Evolutionary conservation across 306 rosid species (phyloP).

Genomic region (Prunus salicina): DNA sequence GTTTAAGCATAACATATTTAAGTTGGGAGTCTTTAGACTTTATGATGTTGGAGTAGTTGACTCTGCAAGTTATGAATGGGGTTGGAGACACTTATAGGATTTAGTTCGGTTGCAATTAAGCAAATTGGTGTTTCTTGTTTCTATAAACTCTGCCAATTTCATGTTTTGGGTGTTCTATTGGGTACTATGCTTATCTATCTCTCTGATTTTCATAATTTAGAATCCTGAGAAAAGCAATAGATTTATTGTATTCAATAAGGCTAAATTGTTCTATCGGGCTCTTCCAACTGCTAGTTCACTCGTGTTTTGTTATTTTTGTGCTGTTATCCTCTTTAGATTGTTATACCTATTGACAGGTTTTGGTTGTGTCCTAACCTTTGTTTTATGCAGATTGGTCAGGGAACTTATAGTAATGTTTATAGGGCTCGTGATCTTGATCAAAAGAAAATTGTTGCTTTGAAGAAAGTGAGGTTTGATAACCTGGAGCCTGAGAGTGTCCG

Average conservation of each 20-base stretch:
- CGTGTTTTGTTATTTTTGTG: not conserved
- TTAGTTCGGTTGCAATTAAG: not conserved
- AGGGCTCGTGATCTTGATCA: slow-evolving; percentile 95
- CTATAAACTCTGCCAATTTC: not conserved
- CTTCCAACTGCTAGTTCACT: not conserved
- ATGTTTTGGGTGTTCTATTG: not conserved
- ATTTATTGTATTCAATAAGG: not conserved
- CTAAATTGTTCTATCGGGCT: not conserved
- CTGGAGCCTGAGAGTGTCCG: slow-evolving; percentile 96
- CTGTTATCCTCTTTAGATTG: slow-evolving; percentile 1
- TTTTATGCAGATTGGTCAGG: slow-evolving; percentile 85
- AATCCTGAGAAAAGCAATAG: not conserved
- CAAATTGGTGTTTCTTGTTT: not conserved
- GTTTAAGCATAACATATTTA: not conserved
- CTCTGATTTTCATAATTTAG: not conserved
- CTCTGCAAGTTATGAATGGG: not conserved
- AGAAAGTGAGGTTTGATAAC: slow-evolving; percentile 94
- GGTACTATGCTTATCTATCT: slow-evolving; percentile 6
- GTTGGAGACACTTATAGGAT: not conserved
- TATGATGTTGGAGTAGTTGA: not conserved
- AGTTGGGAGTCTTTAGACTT: not conserved
- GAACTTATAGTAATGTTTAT: slow-evolving; percentile 92
- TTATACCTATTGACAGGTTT: slow-evolving; percentile 13
- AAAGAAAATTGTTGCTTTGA: slow-evolving; percentile 83
- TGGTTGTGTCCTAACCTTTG: slow-evolving; percentile 9